Conservation (phyloP, 2,329 filamentous ascomycete genomes). For the Epichloe scottii region DNA sequence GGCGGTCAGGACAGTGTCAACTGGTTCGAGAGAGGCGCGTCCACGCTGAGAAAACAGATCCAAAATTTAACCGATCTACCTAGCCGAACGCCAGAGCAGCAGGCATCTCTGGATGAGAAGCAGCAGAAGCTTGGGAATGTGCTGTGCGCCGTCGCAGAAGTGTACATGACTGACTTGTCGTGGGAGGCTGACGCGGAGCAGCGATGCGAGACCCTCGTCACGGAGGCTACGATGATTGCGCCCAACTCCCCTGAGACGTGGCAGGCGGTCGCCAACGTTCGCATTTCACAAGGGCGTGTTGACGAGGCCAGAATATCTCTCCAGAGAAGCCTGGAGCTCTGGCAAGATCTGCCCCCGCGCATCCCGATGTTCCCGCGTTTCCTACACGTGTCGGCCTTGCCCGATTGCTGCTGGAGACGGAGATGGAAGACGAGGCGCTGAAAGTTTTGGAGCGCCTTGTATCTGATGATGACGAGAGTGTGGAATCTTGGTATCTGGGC, state of each 20-base stretch:
- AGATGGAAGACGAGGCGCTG: slow-evolving; percentile 73
- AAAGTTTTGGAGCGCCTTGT: slow-evolving; percentile 75
- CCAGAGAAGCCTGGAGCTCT: slow-evolving; percentile 65
- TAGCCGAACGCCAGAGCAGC: slow-evolving; percentile 26
- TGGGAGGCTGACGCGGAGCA: slow-evolving; percentile 85
- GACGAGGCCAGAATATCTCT: slow-evolving; percentile 75
- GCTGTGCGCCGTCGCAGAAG: slow-evolving; percentile 87
- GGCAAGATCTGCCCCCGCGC: slow-evolving; percentile 67
- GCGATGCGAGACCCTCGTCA: slow-evolving; percentile 77
- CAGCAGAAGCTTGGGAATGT: slow-evolving; percentile 74
- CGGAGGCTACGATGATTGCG: slow-evolving; percentile 77
- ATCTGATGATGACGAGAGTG: slow-evolving; percentile 80
- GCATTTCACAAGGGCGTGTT: slow-evolving; percentile 71
- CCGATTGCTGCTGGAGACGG: slow-evolving; percentile 79
- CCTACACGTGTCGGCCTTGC: slow-evolving; percentile 73
- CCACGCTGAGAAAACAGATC: slow-evolving; percentile 60
- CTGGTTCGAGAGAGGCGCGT: slow-evolving; percentile 61
- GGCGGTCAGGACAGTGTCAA: slow-evolving; percentile 52
- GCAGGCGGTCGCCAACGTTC: slow-evolving; percentile 86
- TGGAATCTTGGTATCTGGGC: slow-evolving; percentile 94
- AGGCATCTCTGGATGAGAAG: slow-evolving; percentile 48
- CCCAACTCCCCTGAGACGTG: slow-evolving; percentile 78
- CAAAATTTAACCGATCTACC: slow-evolving; percentile 42
- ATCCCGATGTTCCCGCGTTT: slow-evolving; percentile 70
- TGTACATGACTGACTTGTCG: slow-evolving; percentile 97